Evolutionary conservation across 139 green algal species (phyloP), one percentile per base, ranked within the genome.

Genomic region (Monoraphidium neglectum): DNA sequence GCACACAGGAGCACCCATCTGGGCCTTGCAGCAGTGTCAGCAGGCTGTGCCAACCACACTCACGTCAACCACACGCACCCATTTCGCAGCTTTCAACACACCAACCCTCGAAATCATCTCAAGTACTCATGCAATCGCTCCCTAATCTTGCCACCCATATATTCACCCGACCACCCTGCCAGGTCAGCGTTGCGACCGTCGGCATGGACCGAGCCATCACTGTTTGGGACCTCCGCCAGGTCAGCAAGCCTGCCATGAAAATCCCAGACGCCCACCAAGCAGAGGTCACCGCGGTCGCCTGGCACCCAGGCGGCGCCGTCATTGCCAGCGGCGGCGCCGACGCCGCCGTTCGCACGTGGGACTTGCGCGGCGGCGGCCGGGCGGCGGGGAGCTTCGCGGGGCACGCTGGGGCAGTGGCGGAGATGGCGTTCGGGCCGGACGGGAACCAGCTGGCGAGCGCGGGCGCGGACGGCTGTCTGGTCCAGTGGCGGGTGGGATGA

Each of bases 241-340:
- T 28, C 15, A n/a, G 61, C 16, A 46, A 30, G 5, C 43, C 43
- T 12, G 43, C 53, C 4, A 47, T 47, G 2, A 40, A 70, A 2
- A 46, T 81, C 28, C 30, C 33, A 16, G 59, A 76, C 38, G 68
- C 76, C 10, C 76, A 81, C 68, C 12, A 64, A 2, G 51, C 56
- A 24, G 68, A 76, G 56, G 40, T 61, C 56, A 81, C 68, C 21
- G 74, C 64, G 33, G 70, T 74, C 40, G 76, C 76, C 18, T 38
- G 68, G 40, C 75, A 75, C 59, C 30, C 51, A 1, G 53, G 33
- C 18, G 60, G 76, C 67, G 74, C 10, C 13, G 15, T 76, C 0
- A 63, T 81, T 12, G 76, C 76, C 30, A 81, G 66, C 57, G 76
- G 76, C 13, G 57, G 76, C 21, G 67, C 76, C 12, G 76, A 81